Evolutionary conservation across 129 eudicot genomes (phyloP), one percentile per base, ranked within the genome.

Genomic region (Pulicaria dysenterica): DNA sequence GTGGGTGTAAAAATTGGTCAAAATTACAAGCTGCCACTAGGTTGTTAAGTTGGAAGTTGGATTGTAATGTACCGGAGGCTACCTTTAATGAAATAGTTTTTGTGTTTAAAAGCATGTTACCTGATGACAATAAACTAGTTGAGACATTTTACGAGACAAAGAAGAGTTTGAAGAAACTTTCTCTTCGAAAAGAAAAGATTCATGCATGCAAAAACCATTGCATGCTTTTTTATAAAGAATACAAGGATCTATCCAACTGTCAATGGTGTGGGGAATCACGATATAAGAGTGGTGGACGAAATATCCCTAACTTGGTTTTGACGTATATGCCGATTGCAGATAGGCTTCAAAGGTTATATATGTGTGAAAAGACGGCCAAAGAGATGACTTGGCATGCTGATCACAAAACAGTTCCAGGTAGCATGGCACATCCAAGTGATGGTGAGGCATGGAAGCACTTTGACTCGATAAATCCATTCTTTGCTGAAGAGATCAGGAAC

Each of bases 301-400:
- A 58, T 6, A n/a, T 58, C 2, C 64, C 43, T 36, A 7, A 11
- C 3, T 34, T 34, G 38, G 17, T 36, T 5, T 3, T 58, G 43
- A 31, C 16, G 3, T 58, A 58, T 3, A 58, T 34, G 44, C 44
- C 64, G 2, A 36, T 58, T 9, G 17, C 17, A 31, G 17, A 15
- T 8, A 58, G 64, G 36, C 64, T 58, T 58, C 64, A 58, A 58
- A 24, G 16, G 40, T 58, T 58, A 8, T 58, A 3, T 15, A 8
- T 3, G 12, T 31, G 2, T 4, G 36, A 36, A 7, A 36, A 58
- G 44, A 58, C 17, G n/a, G 17, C 64, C 11, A 3, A 58, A 9
- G 4, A 36, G 10, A 9, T 58, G 17, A 11, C 7, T 10, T 36
- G 43, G 44, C 43, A 58, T 6, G 7, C 14, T 8, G 44, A 8